phyloP scores from a whole-genome alignment of 1,139 yeast genomes.

The Nakaseomyces sp. region DNA sequence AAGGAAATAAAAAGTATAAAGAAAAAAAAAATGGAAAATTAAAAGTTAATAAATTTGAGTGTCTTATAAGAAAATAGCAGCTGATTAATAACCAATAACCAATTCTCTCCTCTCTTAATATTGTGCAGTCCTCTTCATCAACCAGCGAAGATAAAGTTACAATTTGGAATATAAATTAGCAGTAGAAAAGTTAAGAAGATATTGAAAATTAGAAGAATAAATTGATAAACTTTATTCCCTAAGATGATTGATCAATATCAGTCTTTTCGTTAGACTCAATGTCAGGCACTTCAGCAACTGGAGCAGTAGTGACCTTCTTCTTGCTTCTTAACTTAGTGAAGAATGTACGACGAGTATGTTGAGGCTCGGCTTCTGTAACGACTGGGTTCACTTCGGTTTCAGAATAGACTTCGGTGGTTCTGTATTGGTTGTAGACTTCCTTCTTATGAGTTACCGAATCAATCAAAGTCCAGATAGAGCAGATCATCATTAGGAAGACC shows the following conservation, averaged over 20 bases:
- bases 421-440: constrained; percentile 1
- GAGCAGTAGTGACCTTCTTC: constrained; percentile 9
- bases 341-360: constrained; percentile 7
- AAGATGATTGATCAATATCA: constrained; percentile 2
- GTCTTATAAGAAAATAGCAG: neutral
- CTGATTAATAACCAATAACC: neutral
- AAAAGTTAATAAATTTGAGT: neutral
- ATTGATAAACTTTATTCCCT: neutral
- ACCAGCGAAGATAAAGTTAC: constrained; percentile 3
- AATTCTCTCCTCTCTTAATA: constrained; percentile 3
- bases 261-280: constrained; percentile 7
- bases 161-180: constrained; percentile 1
- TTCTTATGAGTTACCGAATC: constrained; percentile 9
- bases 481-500: constrained; percentile 39
- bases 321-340: constrained; percentile 12
- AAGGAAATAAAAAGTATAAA: neutral
- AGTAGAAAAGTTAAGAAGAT: neutral
- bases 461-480: constrained; percentile 22
- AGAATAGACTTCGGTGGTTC: constrained; percentile 4
- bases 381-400: constrained; percentile 5
- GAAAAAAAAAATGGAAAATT: neutral
- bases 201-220: neutral
- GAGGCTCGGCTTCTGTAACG: neutral
- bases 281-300: constrained; percentile 6
- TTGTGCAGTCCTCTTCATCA: neutral